Evolutionary conservation across 2,329 filamentous ascomycete genomes (phyloP).

Genomic region (Hirsutella thompsonii): DNA sequence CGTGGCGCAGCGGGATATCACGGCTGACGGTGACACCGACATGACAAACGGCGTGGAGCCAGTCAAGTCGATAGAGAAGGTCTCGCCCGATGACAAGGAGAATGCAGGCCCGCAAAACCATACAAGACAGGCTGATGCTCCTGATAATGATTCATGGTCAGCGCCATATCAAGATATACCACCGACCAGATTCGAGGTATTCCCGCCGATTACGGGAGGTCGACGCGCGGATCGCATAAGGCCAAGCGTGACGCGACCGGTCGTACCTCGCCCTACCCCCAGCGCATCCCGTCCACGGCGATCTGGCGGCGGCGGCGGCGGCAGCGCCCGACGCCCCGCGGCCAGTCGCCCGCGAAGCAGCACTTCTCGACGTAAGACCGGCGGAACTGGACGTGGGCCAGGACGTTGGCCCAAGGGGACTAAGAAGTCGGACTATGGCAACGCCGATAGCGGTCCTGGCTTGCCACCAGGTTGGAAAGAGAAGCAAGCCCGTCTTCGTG

Average conservation of each 20-base stretch:
- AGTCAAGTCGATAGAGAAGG: constrained; percentile 17
- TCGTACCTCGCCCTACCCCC: constrained; percentile 20
- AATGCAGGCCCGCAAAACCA: constrained; percentile 12
- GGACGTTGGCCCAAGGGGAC: constrained; percentile 56
- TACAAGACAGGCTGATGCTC: constrained; percentile 12
- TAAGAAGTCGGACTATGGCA: constrained; percentile 55
- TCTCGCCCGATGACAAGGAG: constrained; percentile 19
- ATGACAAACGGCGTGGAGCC: constrained; percentile 10
- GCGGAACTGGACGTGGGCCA: constrained; percentile 51
- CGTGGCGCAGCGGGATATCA: background rate
- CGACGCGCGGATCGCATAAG: constrained; percentile 35
- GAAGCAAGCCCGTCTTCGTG: constrained; percentile 10
- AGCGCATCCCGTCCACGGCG: constrained; percentile 25
- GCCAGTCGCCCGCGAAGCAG: constrained; percentile 27
- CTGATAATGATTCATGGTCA: constrained; percentile 25
- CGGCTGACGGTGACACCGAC: constrained; percentile 2
- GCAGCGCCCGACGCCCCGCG: constrained; percentile 17
- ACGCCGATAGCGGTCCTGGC: constrained; percentile 51
- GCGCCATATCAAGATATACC: constrained; percentile 46
- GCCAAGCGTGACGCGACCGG: constrained; percentile 24
- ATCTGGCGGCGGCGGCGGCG: constrained; percentile 15
- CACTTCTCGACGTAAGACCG: constrained; percentile 37
- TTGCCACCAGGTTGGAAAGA: constrained; percentile 44
- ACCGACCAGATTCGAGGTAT: constrained; percentile 62
- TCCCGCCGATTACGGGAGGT: constrained; percentile 46